These are phyloP conservation scores for Pseudogymnoascus sp. DNA, from an alignment of 2,329 filamentous ascomycete genomes.

Conservation along the genomic window DNA sequence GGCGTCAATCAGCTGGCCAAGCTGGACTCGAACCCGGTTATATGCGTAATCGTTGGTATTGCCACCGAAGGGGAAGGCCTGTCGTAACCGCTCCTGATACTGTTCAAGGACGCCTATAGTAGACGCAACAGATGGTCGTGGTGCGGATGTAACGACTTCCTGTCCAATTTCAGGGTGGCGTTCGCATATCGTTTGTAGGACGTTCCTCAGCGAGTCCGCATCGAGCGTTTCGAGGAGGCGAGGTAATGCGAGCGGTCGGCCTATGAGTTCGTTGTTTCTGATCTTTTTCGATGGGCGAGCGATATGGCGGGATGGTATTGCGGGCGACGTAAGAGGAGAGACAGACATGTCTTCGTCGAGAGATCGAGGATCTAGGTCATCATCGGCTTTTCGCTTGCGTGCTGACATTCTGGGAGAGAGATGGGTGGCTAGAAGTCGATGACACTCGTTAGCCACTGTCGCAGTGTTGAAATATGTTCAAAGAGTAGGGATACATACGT, in stretches of 20 bases:
- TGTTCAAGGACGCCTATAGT: conserved; percentile 72
- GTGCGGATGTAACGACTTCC: conserved; percentile 76
- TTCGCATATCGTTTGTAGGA: conserved; percentile 87
- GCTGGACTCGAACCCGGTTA: conserved; percentile 76
- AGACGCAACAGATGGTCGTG: conserved; percentile 74
- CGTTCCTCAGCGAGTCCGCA: conserved; percentile 69
- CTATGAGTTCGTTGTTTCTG: conserved; percentile 57
- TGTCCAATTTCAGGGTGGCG: conserved; percentile 76
- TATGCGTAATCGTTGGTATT: conserved; percentile 89
- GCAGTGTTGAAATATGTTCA: not conserved
- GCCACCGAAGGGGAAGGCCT: conserved; percentile 77
- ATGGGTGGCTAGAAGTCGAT: conserved; percentile 19
- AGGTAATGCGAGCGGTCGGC: conserved; percentile 55
- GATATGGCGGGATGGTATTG: conserved; percentile 60
- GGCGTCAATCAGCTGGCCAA: conserved; percentile 76
- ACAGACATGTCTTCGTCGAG: conserved; percentile 81
- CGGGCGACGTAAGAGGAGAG: conserved; percentile 76
- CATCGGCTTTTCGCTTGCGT: conserved; percentile 80
- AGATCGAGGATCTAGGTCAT: conserved; percentile 49
- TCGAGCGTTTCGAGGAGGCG: conserved; percentile 93
- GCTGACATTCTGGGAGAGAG: conserved; percentile 45
- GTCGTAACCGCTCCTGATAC: conserved; percentile 71
- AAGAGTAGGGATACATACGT: conserved; percentile 36
- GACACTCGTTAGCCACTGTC: conserved; percentile 15
- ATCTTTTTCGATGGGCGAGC: conserved; percentile 56